Evolutionary conservation across 495 filamentous ascomycete species (phyloP).

Genomic region (Thermochaetoides thermophila): DNA sequence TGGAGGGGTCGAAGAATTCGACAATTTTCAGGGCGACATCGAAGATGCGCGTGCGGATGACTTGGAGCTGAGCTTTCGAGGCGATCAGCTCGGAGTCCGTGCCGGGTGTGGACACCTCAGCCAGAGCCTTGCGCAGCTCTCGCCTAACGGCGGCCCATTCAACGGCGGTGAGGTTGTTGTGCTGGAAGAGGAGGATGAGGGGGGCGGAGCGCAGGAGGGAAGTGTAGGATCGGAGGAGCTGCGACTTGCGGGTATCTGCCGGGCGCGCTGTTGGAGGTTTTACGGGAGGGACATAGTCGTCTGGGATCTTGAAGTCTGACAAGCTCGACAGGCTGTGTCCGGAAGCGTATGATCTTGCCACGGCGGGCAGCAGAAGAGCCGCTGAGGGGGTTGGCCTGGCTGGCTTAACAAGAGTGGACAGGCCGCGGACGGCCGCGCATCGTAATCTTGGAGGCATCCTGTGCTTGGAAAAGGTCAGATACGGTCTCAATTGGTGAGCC

Average conservation of each 20-base stretch:
- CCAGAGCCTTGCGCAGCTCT: constrained; percentile 56
- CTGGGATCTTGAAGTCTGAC: constrained; percentile 37
- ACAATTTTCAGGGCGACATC: constrained; percentile 66
- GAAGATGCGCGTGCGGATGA: constrained; percentile 81
- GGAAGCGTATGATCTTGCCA: constrained; percentile 23
- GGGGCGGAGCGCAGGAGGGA: constrained; percentile 82
- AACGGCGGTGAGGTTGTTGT: constrained; percentile 78
- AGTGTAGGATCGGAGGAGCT: constrained; percentile 85
- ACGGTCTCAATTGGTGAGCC: neutral
- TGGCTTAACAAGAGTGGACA: constrained; percentile 10
- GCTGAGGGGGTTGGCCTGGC: constrained; percentile 9
- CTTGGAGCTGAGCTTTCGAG: constrained; percentile 55
- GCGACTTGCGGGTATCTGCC: constrained; percentile 80
- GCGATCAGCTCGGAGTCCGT: constrained; percentile 13
- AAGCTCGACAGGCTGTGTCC: constrained; percentile 19
- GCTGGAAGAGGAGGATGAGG: constrained; percentile 84
- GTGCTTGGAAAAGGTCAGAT: neutral
- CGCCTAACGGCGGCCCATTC: constrained; percentile 83
- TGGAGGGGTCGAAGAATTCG: constrained; percentile 64
- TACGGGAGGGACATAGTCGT: constrained; percentile 45
- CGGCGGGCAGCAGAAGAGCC: constrained; percentile 8
- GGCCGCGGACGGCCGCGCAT: constrained; percentile 16
- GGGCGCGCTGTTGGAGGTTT: constrained; percentile 83
- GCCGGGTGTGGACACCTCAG: constrained; percentile 32
- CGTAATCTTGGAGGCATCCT: constrained; percentile 21